Conservation (phyloP, 768 basidiomycete species). For the Harrya chromipes region DNA sequence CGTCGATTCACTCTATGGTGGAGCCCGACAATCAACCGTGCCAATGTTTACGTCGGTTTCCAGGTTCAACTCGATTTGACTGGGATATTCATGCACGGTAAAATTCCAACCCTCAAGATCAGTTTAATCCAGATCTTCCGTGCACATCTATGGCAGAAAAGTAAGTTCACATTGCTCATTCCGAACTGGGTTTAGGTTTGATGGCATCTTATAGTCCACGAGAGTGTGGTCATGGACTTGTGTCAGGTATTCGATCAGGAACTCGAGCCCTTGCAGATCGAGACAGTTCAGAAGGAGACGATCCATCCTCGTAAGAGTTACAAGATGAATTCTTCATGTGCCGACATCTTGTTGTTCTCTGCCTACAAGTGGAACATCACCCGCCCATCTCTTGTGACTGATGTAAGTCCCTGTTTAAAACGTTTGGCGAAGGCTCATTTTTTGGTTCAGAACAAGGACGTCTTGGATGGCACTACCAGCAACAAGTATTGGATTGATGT, state of each 20-base stretch:
- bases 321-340: slow-evolving; percentile 99
- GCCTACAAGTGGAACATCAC: slow-evolving; percentile 99
- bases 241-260: slow-evolving; percentile 99
- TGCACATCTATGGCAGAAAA: slow-evolving; percentile 99
- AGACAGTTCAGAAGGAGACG: slow-evolving; percentile 99
- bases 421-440: slow-evolving; percentile 4
- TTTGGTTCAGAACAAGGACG: slow-evolving; percentile 74
- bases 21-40: slow-evolving; percentile 98
- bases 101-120: slow-evolving; percentile 97
- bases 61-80: slow-evolving; percentile 98
- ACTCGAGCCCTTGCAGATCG: slow-evolving; percentile 95
- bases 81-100: slow-evolving; percentile 97
- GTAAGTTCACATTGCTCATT: slow-evolving; percentile 45
- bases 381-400: slow-evolving; percentile 91
- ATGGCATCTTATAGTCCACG: slow-evolving; percentile 56
- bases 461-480: slow-evolving; percentile 94
- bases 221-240: slow-evolving; percentile 92
- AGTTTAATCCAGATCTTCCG: slow-evolving; percentile 99
- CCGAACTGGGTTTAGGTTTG: slow-evolving; percentile 10
- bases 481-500: slow-evolving; percentile 99
- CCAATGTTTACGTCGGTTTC: slow-evolving; percentile 99
- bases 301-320: slow-evolving; percentile 99
- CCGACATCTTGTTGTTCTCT: slow-evolving; percentile 96
- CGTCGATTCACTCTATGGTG: slow-evolving; percentile 99
- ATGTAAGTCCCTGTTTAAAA: slow-evolving; percentile 46